Evolutionary conservation across 1,139 yeast genomes (phyloP).

Genomic region (Zygoascus hellenicus): DNA sequence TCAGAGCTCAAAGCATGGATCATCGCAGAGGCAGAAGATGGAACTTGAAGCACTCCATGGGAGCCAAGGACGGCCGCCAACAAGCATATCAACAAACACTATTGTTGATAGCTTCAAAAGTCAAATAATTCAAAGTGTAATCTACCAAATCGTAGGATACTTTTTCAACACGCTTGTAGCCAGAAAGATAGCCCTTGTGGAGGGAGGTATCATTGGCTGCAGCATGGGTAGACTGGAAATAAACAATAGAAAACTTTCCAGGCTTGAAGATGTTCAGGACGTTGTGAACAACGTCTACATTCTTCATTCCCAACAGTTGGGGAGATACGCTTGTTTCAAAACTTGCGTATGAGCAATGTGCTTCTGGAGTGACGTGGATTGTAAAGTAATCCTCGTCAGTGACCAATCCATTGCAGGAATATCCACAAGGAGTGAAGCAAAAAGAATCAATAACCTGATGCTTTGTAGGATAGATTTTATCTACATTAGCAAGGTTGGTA

Average conservation of each 20-base stretch:
- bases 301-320: conserved; percentile 39
- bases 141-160: conserved; percentile 65
- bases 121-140: conserved; percentile 41
- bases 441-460: conserved; percentile 61
- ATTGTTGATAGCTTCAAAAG: conserved; percentile 24
- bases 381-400: conserved; percentile 68
- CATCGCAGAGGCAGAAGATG: too few species aligned
- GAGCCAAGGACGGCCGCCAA: too few species aligned
- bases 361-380: conserved; percentile 89
- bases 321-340: conserved; percentile 82
- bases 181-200: conserved; percentile 28
- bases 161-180: conserved; percentile 61
- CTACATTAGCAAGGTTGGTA: conserved; percentile 56
- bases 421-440: conserved; percentile 95
- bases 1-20: too few species aligned
- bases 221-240: conserved; percentile 39
- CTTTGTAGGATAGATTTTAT: conserved; percentile 46
- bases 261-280: conserved; percentile 69
- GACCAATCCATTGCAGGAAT: conserved; percentile 76
- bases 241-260: conserved; percentile 67
- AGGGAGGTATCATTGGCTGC: conserved; percentile 14
- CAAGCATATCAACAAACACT: too few species aligned
- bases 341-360: conserved; percentile 92
- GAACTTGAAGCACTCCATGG: too few species aligned
- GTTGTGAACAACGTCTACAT: conserved; percentile 46